phyloP scores from a whole-genome alignment of 225 moss, liverwort and hornwort species.

The Neckera pumila region DNA sequence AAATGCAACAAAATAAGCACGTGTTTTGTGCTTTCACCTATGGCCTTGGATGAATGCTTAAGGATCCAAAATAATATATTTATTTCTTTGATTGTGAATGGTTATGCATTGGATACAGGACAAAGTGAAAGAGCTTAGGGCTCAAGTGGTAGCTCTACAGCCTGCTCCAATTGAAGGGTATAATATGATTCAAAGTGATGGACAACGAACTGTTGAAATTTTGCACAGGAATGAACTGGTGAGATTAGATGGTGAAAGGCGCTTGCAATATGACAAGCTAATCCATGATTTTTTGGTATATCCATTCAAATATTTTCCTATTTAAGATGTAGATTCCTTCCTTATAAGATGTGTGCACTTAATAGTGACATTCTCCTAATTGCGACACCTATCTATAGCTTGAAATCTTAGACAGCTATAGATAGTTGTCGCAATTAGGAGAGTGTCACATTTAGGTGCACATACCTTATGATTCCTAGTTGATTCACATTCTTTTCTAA shows the following conservation, averaged over 20 bases:
- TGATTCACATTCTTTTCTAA: background rate
- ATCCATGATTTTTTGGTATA: constrained; percentile 57
- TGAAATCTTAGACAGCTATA: too few relatives aligned
- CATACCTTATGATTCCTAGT: background rate
- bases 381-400: too few relatives aligned
- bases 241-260: constrained; percentile 49
- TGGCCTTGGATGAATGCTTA: too few relatives aligned
- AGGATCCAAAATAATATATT: too few relatives aligned
- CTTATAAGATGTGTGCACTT: background rate
- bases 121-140: constrained; percentile 38
- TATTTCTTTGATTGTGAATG: background rate
- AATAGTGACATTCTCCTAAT: too few relatives aligned
- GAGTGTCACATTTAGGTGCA: too few relatives aligned
- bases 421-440: too few relatives aligned
- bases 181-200: constrained; percentile 38
- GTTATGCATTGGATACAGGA: constrained; percentile 1
- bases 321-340: background rate
- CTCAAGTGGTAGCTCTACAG: constrained; percentile 36
- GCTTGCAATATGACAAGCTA: constrained; percentile 64
- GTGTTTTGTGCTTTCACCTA: too few relatives aligned
- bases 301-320: background rate
- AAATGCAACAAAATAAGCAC: background rate
- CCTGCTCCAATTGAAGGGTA: constrained; percentile 28
- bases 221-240: constrained; percentile 61
- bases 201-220: constrained; percentile 59